Evolutionary conservation across 2,329 filamentous ascomycete species (phyloP), one percentile per base, ranked within the genome.

Genomic region (Fusarium sp.): DNA sequence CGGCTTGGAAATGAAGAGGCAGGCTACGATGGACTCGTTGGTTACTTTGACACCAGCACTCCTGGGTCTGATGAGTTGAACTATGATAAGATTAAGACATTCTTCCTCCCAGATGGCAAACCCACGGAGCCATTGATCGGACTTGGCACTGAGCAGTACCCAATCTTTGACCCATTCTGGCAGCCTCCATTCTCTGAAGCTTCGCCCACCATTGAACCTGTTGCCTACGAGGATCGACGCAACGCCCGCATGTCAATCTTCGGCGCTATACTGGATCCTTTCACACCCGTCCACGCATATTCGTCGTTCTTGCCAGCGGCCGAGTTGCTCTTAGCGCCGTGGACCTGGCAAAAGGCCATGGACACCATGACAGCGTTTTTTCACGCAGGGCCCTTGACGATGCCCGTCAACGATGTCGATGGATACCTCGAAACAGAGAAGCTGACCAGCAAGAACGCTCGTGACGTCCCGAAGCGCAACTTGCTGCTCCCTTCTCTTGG

Each of bases 301-400:
- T 76, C 72, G 3, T 68, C 71, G 3, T 70, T 82, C 18, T 69
- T 82, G 2, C 81, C 81, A 1, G 52, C 70, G 1, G 31, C 28
- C 5, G 31, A 53, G 4, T 71, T 82, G 0, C 29, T 42, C 13
- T 63, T 83, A 3, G 79, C 78, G 1, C 13, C 69, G 0, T 83
- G 80, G 80, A 80, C 78, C 0, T 78, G 76, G 76, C 75, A 83
- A 56, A 26, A 44, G 1, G 80, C 80, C 7, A 61, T 83, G 65
- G 61, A 74, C 13, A 75, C 57, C 3, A 83, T 83, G 75, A 80
- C 75, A 0, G 80, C 80, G 1, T 83, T 83, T 52, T 82, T 82
- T 65, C 77, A 79, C 47, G 53, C 74, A 0, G 82, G 82, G 0
- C 82, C 80, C 1, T 13, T 80, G 28, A 65, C 75, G 0, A 39